A percentile compares a stretch with the other conserved stretches of the same genome.
phyloP scores from a whole-genome alignment of 441 rosid species.

The Pelargonium cotyledonis region DNA sequence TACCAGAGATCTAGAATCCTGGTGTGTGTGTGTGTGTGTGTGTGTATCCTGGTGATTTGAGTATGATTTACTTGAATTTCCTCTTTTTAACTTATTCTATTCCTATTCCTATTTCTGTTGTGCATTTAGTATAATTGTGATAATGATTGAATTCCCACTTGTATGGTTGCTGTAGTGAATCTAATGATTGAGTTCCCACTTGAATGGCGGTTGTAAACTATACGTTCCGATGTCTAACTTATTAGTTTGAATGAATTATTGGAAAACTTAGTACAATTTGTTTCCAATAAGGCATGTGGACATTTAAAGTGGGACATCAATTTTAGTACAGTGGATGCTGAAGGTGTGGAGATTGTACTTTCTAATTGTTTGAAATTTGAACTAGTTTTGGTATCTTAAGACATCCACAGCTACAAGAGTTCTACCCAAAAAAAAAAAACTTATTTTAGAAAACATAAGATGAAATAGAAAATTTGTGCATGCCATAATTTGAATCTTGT shows the following conservation, averaged over 20 bases:
- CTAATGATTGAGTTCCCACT: background rate
- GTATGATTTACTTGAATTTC: no score
- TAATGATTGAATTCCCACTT: background rate
- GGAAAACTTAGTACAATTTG: background rate
- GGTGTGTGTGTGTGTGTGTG: no score
- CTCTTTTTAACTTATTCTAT: no score
- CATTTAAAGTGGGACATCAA: background rate
- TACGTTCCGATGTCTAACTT: background rate
- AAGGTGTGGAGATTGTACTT: constrained; percentile 4
- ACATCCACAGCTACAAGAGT: background rate
- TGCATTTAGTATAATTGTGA: no score
- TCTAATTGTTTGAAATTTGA: constrained; percentile 5
- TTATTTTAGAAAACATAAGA: background rate
- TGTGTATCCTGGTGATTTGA: no score
- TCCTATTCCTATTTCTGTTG: no score
- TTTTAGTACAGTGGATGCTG: background rate
- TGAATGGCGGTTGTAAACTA: background rate
- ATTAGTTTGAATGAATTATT: background rate
- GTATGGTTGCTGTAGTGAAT: background rate
- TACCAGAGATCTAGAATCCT: no score
- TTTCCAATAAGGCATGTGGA: no score
- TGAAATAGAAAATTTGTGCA: background rate
- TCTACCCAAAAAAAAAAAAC: background rate
- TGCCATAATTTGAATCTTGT: no score
- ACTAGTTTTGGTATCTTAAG: background rate